Evolutionary conservation across 2,329 filamentous ascomycete genomes (phyloP).

Genomic region (Juglanconis sp.): DNA sequence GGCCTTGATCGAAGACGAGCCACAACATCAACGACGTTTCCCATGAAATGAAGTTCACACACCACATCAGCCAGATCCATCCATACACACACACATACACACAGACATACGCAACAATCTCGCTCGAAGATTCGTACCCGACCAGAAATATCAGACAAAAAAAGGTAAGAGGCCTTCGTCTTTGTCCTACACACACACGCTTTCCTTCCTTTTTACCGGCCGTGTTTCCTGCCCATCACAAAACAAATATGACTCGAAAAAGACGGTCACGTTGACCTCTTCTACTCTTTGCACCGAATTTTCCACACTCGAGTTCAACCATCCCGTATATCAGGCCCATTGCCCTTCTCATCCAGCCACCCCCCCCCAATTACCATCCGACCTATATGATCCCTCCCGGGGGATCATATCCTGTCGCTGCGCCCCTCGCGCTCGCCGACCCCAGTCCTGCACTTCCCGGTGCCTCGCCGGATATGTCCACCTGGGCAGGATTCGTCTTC

Average conservation of each 20-base stretch:
- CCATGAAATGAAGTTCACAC: constrained; percentile 5
- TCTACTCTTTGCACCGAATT: no score
- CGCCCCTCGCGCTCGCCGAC: constrained; percentile 38
- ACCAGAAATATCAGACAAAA: not conserved
- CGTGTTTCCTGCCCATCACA: no score
- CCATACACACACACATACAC: no score
- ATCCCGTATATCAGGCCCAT: no score
- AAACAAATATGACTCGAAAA: no score
- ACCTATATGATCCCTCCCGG: constrained; percentile 57
- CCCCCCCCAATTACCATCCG: not conserved
- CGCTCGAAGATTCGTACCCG: not conserved
- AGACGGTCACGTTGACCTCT: no score
- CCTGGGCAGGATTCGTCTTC: constrained; percentile 55
- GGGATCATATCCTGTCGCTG: constrained; percentile 50
- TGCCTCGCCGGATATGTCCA: constrained; percentile 41
- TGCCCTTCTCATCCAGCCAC: no score
- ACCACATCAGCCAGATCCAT: not conserved
- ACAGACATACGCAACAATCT: not conserved
- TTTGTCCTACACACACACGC: not conserved
- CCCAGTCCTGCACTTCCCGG: constrained; percentile 54
- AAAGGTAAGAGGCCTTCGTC: not conserved
- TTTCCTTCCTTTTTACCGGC: not conserved
- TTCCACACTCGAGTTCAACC: no score
- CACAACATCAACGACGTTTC: constrained; percentile 7
- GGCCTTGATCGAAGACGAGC: not conserved